Conservation (phyloP, 2,329 filamentous ascomycete genomes). For the Fusarium transvaalense region DNA sequence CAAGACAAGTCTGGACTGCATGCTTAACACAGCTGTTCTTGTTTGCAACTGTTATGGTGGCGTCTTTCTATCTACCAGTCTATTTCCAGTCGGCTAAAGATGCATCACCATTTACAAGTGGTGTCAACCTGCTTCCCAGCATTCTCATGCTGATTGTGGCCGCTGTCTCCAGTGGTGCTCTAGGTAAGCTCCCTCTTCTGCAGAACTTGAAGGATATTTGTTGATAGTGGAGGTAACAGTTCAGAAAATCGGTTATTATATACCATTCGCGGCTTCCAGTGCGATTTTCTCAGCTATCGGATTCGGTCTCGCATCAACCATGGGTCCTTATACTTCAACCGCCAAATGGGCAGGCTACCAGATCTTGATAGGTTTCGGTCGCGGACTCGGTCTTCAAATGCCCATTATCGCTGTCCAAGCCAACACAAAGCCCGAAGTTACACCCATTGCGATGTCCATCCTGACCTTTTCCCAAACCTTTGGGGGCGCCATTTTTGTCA, state of each 20-base stretch:
- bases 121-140: conserved; percentile 49
- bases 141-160: conserved; percentile 45
- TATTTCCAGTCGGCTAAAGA: conserved; percentile 64
- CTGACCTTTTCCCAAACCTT: conserved; percentile 46
- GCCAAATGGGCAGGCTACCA: conserved; percentile 61
- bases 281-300: conserved; percentile 51
- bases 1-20: conserved; percentile 59
- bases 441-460: conserved; percentile 48
- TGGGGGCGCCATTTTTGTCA: conserved; percentile 62
- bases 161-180: conserved; percentile 41
- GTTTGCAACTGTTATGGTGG: conserved; percentile 59
- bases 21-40: conserved; percentile 59
- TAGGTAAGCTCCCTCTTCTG: conserved; percentile 26
- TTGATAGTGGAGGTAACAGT: conserved; percentile 29
- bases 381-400: conserved; percentile 61
- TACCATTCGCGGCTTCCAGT: conserved; percentile 56
- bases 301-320: conserved; percentile 58
- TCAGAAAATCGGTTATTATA: conserved; percentile 58
- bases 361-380: conserved; percentile 56
- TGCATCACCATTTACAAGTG: conserved; percentile 47
- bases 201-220: too few relatives aligned
- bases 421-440: conserved; percentile 41
- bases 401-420: conserved; percentile 50
- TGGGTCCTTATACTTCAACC: conserved; percentile 52
- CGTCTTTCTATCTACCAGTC: conserved; percentile 63